Percentiles rank a stretch among this genome's conserved stretches.
These are phyloP conservation scores for Phytophthora hybrid DNA, from an alignment of 352 stramenopile species.

Conservation along the genomic window DNA sequence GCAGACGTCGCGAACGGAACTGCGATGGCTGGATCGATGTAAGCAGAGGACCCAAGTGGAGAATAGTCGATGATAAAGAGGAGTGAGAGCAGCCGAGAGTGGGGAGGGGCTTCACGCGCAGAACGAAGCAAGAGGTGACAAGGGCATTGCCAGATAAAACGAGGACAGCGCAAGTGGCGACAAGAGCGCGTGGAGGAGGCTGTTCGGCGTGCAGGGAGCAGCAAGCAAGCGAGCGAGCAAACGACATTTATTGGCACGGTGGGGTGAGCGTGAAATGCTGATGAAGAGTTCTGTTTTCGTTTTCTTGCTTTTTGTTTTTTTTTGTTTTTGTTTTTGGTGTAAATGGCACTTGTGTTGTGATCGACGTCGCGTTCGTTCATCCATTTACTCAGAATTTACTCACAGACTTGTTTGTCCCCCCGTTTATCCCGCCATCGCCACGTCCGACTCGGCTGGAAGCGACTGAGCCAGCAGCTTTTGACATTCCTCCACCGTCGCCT, in stretches of 20 bases:
- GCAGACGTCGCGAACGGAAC: conserved; percentile 75
- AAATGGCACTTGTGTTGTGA: conserved; percentile 38
- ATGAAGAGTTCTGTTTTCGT: conserved; percentile 38
- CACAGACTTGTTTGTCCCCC: background rate
- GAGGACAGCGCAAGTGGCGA: conserved; percentile 17
- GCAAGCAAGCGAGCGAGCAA: conserved; percentile 25
- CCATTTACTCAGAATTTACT: background rate
- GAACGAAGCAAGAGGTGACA: conserved; percentile 23
- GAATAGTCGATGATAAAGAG: conserved; percentile 16
- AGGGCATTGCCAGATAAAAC: conserved; percentile 26
- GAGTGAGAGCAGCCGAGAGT: conserved; percentile 18
- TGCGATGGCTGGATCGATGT: conserved; percentile 80
- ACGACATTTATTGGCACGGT: conserved; percentile 43
- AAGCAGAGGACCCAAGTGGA: conserved; percentile 21
- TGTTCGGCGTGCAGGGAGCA: conserved; percentile 12
- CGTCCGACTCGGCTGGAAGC: conserved; percentile 1
- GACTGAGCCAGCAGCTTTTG: conserved; percentile 16
- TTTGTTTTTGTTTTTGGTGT: conserved; percentile 27
- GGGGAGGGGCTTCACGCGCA: conserved; percentile 11
- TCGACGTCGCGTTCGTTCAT: conserved; percentile 28
- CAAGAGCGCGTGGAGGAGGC: conserved; percentile 14
- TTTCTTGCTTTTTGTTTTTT: conserved; percentile 17
- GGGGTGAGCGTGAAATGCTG: conserved; percentile 37
- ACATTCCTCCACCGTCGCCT: conserved; percentile 47
- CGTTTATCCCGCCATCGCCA: conserved; percentile 2